Evolutionary conservation across 768 basidiomycete species (phyloP), one percentile per base, ranked within the genome.

Genomic region (Calocybe indica): DNA sequence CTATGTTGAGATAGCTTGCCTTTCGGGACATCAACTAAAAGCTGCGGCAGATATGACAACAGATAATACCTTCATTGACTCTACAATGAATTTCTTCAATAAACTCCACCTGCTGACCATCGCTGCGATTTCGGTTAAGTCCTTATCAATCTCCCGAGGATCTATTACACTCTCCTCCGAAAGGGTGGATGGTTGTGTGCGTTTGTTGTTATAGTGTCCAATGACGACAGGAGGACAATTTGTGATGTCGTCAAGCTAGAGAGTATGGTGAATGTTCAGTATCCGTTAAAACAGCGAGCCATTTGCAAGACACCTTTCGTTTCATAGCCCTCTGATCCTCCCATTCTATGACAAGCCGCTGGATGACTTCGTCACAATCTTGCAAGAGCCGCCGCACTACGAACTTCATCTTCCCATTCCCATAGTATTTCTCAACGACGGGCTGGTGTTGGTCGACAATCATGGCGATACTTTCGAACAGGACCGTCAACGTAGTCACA

Each of bases 371-470:
- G 64, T 97, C 95, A 46, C 88, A 89, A 61, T 98, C 94, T 48
- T 83, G 79, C 41, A 96, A 64, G 6, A 99, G 71, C 37, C 83
- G 75, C 15, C 75, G 69, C 2, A 93, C 78, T 9, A 95, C 92
- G 33, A 67, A 76, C 37, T 74, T 69, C 95, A 98, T 98, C 62
- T 87, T 86, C 1, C 92, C 88, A 7, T 64, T 56, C 0, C 96
- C 96, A 58, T 99, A 99, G 66, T 99, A 98, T 67, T 96, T 98
- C 61, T 97, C 95, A 1, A 99, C 94, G 5, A 99, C 82, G 2
- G 92, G 90, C 55, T 96, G 95, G 60, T 99, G 96, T 59, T 99
- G 96, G 57, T 95, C 92, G 14, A 99, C 85, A 53, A 99, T 92
- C 73, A 91, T 81, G 0, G 94, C 96, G 43, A 99, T 86, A 47